phyloP scores from a whole-genome alignment of 129 eudicot species.

The Gnaphalium uliginosum region DNA sequence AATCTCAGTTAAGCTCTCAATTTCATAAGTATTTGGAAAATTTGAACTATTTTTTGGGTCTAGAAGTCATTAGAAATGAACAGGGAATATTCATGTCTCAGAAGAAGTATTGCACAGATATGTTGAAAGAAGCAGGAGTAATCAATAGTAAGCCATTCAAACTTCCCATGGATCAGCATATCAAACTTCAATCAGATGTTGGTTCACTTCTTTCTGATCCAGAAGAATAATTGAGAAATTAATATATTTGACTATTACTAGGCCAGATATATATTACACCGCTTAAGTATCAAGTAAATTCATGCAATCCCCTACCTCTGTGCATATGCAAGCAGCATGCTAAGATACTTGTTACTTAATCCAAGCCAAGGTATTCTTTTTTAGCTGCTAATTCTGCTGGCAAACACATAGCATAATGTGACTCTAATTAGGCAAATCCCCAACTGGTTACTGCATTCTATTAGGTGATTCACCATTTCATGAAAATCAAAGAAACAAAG shows the following conservation, averaged over 20 bases:
- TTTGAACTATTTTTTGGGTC: not conserved
- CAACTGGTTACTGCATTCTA: not conserved
- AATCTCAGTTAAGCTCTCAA: not conserved
- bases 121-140: not conserved
- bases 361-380: not conserved
- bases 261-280: not conserved
- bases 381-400: not conserved
- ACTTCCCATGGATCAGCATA: not conserved
- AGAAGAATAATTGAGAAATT: not conserved
- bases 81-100: not conserved
- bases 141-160: not conserved
- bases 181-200: not conserved
- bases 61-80: not conserved
- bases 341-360: too few relatives aligned
- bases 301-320: not conserved
- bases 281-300: not conserved
- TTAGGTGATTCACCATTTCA: too few relatives aligned
- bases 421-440: not conserved
- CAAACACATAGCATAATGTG: not conserved
- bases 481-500: too few relatives aligned
- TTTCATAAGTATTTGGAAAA: not conserved
- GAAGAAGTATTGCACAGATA: not conserved
- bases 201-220: not conserved
- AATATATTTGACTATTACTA: not conserved
- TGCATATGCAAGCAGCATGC: not conserved